Percentiles rank a stretch among this genome's conserved stretches.
phyloP scores from a whole-genome alignment of 345 rosid species.

The Ceriops tagal region DNA sequence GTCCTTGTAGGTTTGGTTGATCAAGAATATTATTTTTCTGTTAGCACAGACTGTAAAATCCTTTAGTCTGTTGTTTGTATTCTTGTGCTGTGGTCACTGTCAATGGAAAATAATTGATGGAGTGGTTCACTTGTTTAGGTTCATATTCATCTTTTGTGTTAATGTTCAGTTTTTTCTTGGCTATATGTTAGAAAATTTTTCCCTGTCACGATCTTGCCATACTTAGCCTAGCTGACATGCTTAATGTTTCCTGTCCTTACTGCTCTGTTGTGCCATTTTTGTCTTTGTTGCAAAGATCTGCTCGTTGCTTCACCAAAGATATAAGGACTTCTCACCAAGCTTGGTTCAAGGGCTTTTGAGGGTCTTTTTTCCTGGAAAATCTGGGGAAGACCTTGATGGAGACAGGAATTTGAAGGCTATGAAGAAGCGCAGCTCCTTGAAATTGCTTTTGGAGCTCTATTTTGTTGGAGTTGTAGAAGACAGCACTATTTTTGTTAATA shows the following conservation, averaged over 20 bases:
- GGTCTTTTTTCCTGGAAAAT: constrained; percentile 90
- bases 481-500: constrained; percentile 60
- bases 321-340: constrained; percentile 87
- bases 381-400: constrained; percentile 78
- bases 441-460: constrained; percentile 87
- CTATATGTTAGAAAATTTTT: no score
- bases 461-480: constrained; percentile 95
- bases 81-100: background rate
- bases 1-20: background rate
- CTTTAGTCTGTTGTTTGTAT: background rate
- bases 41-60: background rate
- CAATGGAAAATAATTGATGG: background rate
- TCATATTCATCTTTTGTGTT: background rate
- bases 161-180: background rate
- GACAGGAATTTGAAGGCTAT: constrained; percentile 86
- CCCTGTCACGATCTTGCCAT: background rate
- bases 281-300: constrained; percentile 58
- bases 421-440: constrained; percentile 92
- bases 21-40: background rate
- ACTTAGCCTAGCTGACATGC: background rate
- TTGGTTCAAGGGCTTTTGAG: constrained; percentile 82
- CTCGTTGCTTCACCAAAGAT: constrained; percentile 97
- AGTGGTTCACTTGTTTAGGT: background rate
- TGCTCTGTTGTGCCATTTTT: constrained; percentile 18
- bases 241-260: constrained; percentile 1